Base-by-base conservation (phyloP, 2,329 filamentous ascomycete species). In the Albifimbria verrucaria region DNA sequence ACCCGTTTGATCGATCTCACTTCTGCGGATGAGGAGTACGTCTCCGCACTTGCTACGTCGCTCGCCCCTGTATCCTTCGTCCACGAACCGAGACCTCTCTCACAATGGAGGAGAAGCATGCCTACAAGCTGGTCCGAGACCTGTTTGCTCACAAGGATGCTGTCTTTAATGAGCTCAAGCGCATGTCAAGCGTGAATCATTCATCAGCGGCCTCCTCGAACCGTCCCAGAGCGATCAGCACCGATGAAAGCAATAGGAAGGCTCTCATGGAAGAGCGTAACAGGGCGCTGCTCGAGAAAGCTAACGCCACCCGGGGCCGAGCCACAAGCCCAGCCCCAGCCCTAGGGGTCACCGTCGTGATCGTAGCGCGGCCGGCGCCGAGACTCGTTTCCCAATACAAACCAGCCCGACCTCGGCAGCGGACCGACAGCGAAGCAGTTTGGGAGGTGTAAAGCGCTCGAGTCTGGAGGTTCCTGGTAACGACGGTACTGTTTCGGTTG, bases 101-200 rank as follows among this genome's bases (percentile, higher is more conserved):
- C 53, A 97, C 92, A 2, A 88, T 97, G 85, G 92, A 97, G 67
- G 94, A 99, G 75, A 92, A 89, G 65, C 95, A 96, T 73, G 88
- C 89, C 50, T 92, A 92, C 72, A 89, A 93, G 52, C 82, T 99
- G 21, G 85, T 99, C 50, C 88, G 92, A 50, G 94, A 99, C 67
- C 80, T 99, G 12, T 94, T 99, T 65, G 82, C 88, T 7, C 88
- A 97, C 77, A 99, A 99, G 72, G 90, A 96, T 56, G 83, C 89
- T 56, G 96, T 99, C 66, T 99, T 99, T 71, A 90, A 88, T 59
- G 94, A 97, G 69, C 80, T 99, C 57, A 99, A 99, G 78, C 92
- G 94, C 61, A 89, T 92, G 68, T 90, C 88, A 43, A 83, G 83
- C 10, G 78, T 89, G 18, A 84, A 80, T 12, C 84, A 88, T 62